These are phyloP conservation scores for Ricinus communis DNA, from an alignment of 345 rosid species.

Conservation along the genomic window DNA sequence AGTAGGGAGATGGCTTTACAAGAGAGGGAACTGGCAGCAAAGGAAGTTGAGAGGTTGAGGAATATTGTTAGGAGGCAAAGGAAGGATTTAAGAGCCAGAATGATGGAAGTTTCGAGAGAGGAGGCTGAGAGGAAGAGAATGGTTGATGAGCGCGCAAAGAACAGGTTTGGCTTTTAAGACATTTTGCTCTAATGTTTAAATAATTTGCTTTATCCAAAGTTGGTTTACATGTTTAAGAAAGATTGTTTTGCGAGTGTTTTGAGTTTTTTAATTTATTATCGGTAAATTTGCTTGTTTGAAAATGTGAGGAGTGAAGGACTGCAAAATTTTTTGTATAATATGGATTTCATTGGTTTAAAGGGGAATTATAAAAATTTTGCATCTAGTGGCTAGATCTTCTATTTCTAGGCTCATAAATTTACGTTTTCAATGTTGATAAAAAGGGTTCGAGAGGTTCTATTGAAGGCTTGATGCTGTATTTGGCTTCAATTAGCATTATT, in stretches of 20 bases:
- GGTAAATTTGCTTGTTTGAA: not conserved
- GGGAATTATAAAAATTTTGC: not conserved
- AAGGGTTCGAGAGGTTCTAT: not conserved
- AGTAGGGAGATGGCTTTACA: constrained; percentile 61
- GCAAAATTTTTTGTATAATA: not conserved
- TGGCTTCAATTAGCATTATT: not conserved
- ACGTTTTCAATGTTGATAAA: not conserved
- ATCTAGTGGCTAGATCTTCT: not conserved
- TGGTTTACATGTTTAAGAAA: no score
- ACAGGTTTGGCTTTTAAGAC: constrained; percentile 46
- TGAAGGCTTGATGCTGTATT: not conserved
- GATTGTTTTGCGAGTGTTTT: no score
- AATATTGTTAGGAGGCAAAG: constrained; percentile 69
- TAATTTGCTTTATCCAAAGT: not conserved
- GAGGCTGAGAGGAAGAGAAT: constrained; percentile 91
- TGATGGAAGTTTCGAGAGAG: constrained; percentile 90
- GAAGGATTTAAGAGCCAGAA: constrained; percentile 80
- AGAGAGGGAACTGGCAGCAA: constrained; percentile 70
- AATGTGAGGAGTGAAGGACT: not conserved
- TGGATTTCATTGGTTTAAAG: not conserved
- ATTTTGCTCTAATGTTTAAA: not conserved
- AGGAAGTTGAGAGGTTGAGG: constrained; percentile 84
- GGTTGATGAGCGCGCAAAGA: constrained; percentile 85
- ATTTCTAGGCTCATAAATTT: not conserved
- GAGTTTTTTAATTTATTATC: not conserved